A percentile compares a stretch with the other conserved stretches of the same genome.
Evolutionary conservation across 441 rosid species (phyloP).

Genomic region (Mallotus repandus): DNA sequence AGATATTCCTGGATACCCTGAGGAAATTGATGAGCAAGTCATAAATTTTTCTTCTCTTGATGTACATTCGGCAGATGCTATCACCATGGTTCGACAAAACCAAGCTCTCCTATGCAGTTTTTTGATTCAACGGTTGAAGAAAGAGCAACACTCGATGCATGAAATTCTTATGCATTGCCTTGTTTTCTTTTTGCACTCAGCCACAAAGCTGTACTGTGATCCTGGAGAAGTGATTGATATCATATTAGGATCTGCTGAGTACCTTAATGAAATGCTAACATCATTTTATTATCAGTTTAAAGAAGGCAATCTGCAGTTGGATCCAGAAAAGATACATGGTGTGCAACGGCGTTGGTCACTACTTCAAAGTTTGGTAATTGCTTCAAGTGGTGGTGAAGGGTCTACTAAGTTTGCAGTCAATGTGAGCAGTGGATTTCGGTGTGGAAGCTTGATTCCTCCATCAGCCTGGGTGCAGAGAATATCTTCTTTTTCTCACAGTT

Average conservation of each 20-base stretch:
- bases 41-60: conserved; percentile 54
- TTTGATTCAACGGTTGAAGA: conserved; percentile 57
- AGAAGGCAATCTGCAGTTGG: conserved; percentile 49
- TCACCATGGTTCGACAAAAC: conserved; percentile 81
- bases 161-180: conserved; percentile 79
- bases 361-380: conserved; percentile 71
- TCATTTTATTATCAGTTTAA: conserved; percentile 48
- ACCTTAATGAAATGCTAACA: conserved; percentile 55
- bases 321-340: conserved; percentile 44
- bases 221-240: conserved; percentile 63
- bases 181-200: conserved; percentile 65
- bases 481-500: conserved; percentile 54
- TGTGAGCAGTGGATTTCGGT: conserved; percentile 39
- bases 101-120: conserved; percentile 66
- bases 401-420: conserved; percentile 45
- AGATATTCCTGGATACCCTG: conserved; percentile 29
- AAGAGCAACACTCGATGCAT: conserved; percentile 64
- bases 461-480: conserved; percentile 70
- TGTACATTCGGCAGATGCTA: conserved; percentile 58
- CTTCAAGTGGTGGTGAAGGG: conserved; percentile 64
- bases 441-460: conserved; percentile 64
- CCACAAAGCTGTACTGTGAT: conserved; percentile 61
- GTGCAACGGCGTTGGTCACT: conserved; percentile 66
- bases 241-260: conserved; percentile 60
- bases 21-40: conserved; percentile 46